Conservation (phyloP, 208 protist species). For the Crithidia mellificae region DNA sequence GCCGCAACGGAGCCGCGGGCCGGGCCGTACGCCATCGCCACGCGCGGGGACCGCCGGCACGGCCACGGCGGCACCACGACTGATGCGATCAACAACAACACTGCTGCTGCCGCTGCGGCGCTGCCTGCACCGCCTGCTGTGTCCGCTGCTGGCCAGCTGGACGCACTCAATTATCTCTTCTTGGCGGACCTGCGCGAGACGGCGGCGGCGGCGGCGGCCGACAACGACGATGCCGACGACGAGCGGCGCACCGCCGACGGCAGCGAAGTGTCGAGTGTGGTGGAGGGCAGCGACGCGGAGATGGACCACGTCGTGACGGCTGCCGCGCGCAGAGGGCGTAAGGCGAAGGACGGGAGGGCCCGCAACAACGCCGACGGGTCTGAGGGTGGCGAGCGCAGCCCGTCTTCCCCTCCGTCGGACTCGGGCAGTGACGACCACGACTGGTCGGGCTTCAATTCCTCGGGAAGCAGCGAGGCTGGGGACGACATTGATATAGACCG, state of each 20-base stretch:
- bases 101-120: neutral
- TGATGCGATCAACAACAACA: neutral
- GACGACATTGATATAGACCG: conserved; percentile 19
- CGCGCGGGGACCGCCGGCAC: conserved; percentile 46
- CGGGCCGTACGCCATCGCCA: conserved; percentile 67
- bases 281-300: conserved; percentile 23
- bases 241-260: conserved; percentile 15
- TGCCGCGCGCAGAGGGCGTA: neutral
- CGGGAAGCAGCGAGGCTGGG: conserved; percentile 9
- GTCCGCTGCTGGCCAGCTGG: conserved; percentile 21
- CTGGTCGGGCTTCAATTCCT: conserved; percentile 23
- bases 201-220: neutral
- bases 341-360: neutral
- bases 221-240: conserved; percentile 22
- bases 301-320: conserved; percentile 1
- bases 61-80: conserved; percentile 1
- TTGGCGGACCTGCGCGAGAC: conserved; percentile 18
- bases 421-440: conserved; percentile 36
- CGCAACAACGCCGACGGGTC: conserved; percentile 19
- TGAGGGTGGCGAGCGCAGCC: conserved; percentile 31
- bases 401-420: conserved; percentile 15
- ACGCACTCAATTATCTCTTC: conserved; percentile 34
- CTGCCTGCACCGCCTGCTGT: neutral
- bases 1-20: conserved; percentile 19
- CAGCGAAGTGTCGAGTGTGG: conserved; percentile 13